Conservation (phyloP, 805 yeast species). For the Candida takata region DNA sequence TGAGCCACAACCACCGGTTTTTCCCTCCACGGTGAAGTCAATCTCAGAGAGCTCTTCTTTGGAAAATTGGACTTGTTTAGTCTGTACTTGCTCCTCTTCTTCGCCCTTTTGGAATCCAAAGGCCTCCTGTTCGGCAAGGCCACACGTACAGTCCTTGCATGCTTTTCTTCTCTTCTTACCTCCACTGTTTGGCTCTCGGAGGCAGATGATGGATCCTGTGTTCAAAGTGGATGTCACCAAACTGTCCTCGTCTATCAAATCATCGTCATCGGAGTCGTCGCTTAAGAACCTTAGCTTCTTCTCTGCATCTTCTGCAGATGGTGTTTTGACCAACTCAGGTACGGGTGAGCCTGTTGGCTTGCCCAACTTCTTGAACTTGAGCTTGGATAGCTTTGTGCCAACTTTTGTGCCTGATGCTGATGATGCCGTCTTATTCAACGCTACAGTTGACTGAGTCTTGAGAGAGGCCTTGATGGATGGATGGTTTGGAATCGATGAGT, state of each 20-base stretch:
- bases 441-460: constrained; percentile 7
- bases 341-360: constrained; percentile 15
- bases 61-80: constrained; percentile 40
- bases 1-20: constrained; percentile 95
- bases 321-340: constrained; percentile 13
- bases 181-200: constrained; percentile 48
- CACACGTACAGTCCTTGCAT: constrained; percentile 97
- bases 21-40: constrained; percentile 94
- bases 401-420: constrained; percentile 7
- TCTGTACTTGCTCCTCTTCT: too few species aligned
- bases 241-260: constrained; percentile 32
- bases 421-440: constrained; percentile 3
- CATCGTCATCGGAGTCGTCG: constrained; percentile 23
- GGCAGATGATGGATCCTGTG: constrained; percentile 31
- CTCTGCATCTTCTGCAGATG: constrained; percentile 9
- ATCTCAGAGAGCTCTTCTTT: constrained; percentile 78
- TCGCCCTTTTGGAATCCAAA: constrained; percentile 39
- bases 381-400: constrained; percentile 21
- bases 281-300: constrained; percentile 20
- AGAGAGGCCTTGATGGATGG: constrained; percentile 18
- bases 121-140: constrained; percentile 83
- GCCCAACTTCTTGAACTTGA: constrained; percentile 21
- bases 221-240: constrained; percentile 29
- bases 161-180: constrained; percentile 71
- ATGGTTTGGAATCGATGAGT: constrained; percentile 21